Conservation (phyloP, 1,284 basidiomycete species). For the Austropuccinia psidii region DNA sequence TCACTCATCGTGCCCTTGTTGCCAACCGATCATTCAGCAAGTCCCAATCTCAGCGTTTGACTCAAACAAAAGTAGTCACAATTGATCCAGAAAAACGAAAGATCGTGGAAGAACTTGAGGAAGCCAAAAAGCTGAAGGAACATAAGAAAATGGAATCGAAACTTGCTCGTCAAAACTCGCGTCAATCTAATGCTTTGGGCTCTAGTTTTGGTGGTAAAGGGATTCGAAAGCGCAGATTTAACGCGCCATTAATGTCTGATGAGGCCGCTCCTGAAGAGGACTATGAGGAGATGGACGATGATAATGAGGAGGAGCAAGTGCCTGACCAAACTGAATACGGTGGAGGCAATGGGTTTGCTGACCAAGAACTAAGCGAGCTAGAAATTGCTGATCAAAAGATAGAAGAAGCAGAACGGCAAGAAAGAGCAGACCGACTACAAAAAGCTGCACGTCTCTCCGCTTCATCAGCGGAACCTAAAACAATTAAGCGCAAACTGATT, state of each 20-base stretch:
- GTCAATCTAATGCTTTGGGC: neutral
- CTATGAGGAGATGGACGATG: conserved; percentile 39
- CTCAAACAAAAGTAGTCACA: conserved; percentile 66
- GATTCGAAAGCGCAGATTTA: conserved; percentile 2
- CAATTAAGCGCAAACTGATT: conserved; percentile 20
- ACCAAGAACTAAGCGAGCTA: conserved; percentile 25
- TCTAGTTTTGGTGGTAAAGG: neutral
- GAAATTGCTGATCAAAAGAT: conserved; percentile 20
- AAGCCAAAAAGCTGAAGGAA: conserved; percentile 42
- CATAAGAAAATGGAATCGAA: conserved; percentile 18
- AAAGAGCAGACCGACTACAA: neutral
- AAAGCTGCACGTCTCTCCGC: neutral
- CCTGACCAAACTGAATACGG: neutral
- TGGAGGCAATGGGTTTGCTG: conserved; percentile 42
- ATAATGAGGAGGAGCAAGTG: conserved; percentile 41
- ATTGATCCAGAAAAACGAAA: conserved; percentile 45
- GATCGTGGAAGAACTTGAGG: conserved; percentile 42
- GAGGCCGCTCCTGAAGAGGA: conserved; percentile 34
- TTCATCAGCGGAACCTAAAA: neutral
- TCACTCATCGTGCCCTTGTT: conserved; percentile 78
- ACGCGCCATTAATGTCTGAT: conserved; percentile 12
- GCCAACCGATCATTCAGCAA: conserved; percentile 60
- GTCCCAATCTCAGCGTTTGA: conserved; percentile 57
- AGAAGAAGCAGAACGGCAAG: conserved; percentile 2
- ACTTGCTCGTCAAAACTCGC: neutral